Percentiles rank a stretch among this genome's conserved stretches.
Conservation (phyloP, 2,329 filamentous ascomycete genomes). For the Neonectria ditissima region DNA sequence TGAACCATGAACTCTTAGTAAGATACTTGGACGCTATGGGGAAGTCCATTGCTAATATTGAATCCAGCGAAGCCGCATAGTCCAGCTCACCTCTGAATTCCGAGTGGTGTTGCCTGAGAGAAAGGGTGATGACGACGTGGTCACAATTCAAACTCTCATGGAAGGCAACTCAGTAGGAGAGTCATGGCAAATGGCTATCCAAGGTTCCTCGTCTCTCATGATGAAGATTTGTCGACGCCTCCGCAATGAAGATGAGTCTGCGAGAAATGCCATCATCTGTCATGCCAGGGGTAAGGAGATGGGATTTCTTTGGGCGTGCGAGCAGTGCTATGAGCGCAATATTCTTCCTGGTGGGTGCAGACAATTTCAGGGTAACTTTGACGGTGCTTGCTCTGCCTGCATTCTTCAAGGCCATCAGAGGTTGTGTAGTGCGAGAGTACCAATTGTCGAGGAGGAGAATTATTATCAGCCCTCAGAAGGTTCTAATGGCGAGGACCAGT, state of each 20-base stretch:
- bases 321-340: neutral
- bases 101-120: neutral
- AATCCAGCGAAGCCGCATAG: neutral
- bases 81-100: neutral
- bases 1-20: constrained; percentile 3
- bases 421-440: neutral
- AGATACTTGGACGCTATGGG: neutral
- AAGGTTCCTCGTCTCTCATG: constrained; percentile 2
- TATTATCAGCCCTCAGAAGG: neutral
- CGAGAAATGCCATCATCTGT: constrained; percentile 2
- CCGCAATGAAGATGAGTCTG: constrained; percentile 1
- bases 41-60: neutral
- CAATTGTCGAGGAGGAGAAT: neutral
- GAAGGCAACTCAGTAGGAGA: neutral
- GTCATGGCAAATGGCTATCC: neutral
- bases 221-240: neutral
- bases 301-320: neutral
- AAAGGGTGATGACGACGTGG: neutral
- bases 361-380: neutral
- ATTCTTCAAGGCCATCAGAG: constrained; percentile 1
- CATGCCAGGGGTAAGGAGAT: constrained; percentile 2
- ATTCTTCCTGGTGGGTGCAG: constrained; percentile 1
- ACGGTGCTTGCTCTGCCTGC: neutral
- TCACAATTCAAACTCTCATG: neutral
- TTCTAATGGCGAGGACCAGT: neutral